phyloP scores from a whole-genome alignment of 225 moss, liverwort and hornwort genomes.

The Polytrichum commune region DNA sequence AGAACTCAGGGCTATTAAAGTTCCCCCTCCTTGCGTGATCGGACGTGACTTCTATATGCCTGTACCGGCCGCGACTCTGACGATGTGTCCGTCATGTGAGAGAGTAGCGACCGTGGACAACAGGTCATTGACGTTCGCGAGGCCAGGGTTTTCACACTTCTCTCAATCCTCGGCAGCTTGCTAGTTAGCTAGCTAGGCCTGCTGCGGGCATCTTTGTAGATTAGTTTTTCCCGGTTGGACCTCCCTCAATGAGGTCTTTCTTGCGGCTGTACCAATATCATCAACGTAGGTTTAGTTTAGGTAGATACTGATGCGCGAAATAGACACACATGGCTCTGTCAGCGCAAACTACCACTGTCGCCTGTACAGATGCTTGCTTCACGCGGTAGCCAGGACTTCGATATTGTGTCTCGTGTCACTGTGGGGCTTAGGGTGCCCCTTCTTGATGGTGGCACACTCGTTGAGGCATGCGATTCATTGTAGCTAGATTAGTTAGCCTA shows the following conservation, averaged over 20 bases:
- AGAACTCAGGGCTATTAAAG: conserved; percentile 87
- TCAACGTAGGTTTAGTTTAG: conserved; percentile 1
- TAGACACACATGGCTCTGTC: conserved; percentile 7
- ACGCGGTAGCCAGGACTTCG: not conserved
- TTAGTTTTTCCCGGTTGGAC: conserved; percentile 1
- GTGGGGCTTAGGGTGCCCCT: not conserved
- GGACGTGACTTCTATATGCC: conserved; percentile 98
- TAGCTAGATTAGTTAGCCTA: conserved; percentile 1
- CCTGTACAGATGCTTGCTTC: conserved; percentile 6
- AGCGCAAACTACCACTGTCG: not conserved
- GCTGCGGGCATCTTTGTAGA: not conserved
- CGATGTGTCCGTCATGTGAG: conserved; percentile 98
- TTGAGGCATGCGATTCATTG: conserved; percentile 2
- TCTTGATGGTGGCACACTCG: not conserved
- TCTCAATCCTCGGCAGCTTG: conserved; percentile 92
- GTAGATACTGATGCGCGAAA: conserved; percentile 1
- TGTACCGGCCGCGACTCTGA: conserved; percentile 93
- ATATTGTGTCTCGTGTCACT: not conserved
- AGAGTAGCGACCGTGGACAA: conserved; percentile 95
- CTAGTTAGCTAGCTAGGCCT: conserved; percentile 44
- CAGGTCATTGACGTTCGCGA: conserved; percentile 79
- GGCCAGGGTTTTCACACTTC: conserved; percentile 81
- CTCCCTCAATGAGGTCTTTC: conserved; percentile 6
- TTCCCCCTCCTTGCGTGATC: conserved; percentile 83
- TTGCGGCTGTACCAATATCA: conserved; percentile 4